phyloP scores from a whole-genome alignment of 2,329 filamentous ascomycete genomes.

The Ceratocystis variospora region DNA sequence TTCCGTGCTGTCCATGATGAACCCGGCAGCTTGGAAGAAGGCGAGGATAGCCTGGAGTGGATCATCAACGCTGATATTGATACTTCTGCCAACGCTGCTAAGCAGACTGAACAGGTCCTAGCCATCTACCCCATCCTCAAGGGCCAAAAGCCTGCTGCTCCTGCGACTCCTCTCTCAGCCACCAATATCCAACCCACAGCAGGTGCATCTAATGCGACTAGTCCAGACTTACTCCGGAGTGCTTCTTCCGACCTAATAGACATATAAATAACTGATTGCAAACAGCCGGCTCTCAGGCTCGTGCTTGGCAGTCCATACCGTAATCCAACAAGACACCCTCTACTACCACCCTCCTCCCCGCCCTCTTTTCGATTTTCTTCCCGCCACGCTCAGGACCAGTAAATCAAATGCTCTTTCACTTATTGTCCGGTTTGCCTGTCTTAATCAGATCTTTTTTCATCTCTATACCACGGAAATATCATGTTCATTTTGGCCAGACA shows the following conservation, averaged over 20 bases:
- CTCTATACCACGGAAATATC: slow-evolving; percentile 2
- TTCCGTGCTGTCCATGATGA: slow-evolving; percentile 65
- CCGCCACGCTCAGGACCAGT: background rate
- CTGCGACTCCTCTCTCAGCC: slow-evolving; percentile 42
- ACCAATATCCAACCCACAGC: background rate
- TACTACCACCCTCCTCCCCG: no score
- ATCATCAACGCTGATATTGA: slow-evolving; percentile 81
- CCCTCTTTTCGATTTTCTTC: no score
- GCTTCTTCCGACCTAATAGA: slow-evolving; percentile 18
- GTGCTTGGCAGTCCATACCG: background rate
- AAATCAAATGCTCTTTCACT: background rate
- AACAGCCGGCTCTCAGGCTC: background rate
- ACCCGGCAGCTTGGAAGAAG: slow-evolving; percentile 57
- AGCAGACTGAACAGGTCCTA: slow-evolving; percentile 66
- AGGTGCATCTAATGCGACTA: background rate
- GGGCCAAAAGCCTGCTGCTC: slow-evolving; percentile 50
- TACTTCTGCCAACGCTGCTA: slow-evolving; percentile 39
- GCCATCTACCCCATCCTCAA: slow-evolving; percentile 72
- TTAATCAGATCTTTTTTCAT: background rate
- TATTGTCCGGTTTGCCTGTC: background rate
- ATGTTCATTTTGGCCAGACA: background rate
- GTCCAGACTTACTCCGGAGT: slow-evolving; percentile 6
- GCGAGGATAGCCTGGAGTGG: slow-evolving; percentile 85
- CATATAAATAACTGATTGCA: slow-evolving; percentile 4
- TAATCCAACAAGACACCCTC: no score